Evolutionary conservation across 2,329 filamentous ascomycete genomes (phyloP), one percentile per base, ranked within the genome.

Genomic region (Colletotrichum cereale): DNA sequence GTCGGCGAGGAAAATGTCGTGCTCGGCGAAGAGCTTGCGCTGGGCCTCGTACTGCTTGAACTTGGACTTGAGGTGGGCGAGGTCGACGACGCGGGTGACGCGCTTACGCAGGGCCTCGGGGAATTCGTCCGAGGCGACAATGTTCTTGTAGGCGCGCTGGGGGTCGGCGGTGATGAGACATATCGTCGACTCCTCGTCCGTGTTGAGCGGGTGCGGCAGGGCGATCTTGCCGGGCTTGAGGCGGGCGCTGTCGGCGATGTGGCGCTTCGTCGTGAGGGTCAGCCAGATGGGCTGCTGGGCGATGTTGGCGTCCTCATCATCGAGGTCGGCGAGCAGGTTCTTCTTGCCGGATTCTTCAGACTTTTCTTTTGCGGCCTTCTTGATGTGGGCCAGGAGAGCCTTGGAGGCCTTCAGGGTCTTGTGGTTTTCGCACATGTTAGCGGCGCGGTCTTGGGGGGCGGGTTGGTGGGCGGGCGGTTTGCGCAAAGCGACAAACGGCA

Each of bases 1-100:
- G 80, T 99, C 96, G 63, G 93, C 96, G 68, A 99, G 87, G 85
- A 99, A 98, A 67, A 98, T 85, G 80, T 98, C 96, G 82, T 98
- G 94, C 81, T 97, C 94, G 55, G 90, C 86, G 73, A 92, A 89
- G 44, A 99, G 88, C 81, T 96, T 94, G 74, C 96, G 88, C 82
- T 93, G 91, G 64, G 90, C 90, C 85, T 99, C 96, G 83, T 94
- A 99, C 73, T 93, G 90, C 85, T 93, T 91, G 87, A 93, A 98
- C 85, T 96, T 96, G 76, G 91, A 88, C 79, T 85, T 84, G 73
- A 99, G 86, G 82, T 98, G 97, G 77, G 88, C 87, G 75, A 95
- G 85, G 77, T 95, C 94, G 77, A 98, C 92, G 56, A 99, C 89
- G 75, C 91, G 88, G 62, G 90, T 91, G 78, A 96, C 91, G 76